Evolutionary conservation across 495 filamentous ascomycete genomes (phyloP), one percentile per base, ranked within the genome.

Genomic region (Penicillium maclennaniae): DNA sequence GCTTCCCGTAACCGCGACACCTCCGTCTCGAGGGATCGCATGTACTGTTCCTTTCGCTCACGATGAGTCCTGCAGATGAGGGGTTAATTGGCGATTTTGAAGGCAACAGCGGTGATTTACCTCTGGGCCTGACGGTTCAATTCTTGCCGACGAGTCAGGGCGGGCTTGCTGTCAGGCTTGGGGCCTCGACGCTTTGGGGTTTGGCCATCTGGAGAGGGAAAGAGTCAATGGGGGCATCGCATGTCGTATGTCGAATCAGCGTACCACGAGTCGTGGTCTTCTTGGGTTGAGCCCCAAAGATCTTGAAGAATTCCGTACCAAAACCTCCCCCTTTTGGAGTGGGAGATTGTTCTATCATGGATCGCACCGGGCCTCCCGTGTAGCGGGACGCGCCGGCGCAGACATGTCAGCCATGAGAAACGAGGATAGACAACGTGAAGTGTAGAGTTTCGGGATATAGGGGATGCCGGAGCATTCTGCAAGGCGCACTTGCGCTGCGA

Each of bases 91-190:
- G 25, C 7, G 10, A n/a, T 44, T 23, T 0, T 12, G n/a, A 7
- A 21, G 31, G 31, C 31, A 12, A 34, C 15, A 14, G 42, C 14
- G 14, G 8, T 44, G 4, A 31, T 17, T 42, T 83, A 93, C 92
- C 92, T 86, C 69, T 98, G 93, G 25, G 93, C 93, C 73, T 97
- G 92, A 49, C 93, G 82, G 65, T 98, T 98, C 43, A 97, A 71
- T 64, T 98, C 93, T 62, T 98, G 93, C 43, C 92, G 80, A 37
- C 92, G 78, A n/a, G 92, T 98, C 58, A 95, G 70, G 43, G 93
- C 91, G 4, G 93, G 93, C 61, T 96, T 96, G 73, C 89, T 95
- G 67, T 97, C 93, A 23, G 93, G 93, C 61, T 98, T 98, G 0
- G 93, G 93, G 3, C 93, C 93, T 61, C 93, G 82, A 51, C 88